These are phyloP conservation scores for Phaeosphaeriaceae sp. DNA, from an alignment of 2,329 filamentous ascomycete species.

Conservation along the genomic window DNA sequence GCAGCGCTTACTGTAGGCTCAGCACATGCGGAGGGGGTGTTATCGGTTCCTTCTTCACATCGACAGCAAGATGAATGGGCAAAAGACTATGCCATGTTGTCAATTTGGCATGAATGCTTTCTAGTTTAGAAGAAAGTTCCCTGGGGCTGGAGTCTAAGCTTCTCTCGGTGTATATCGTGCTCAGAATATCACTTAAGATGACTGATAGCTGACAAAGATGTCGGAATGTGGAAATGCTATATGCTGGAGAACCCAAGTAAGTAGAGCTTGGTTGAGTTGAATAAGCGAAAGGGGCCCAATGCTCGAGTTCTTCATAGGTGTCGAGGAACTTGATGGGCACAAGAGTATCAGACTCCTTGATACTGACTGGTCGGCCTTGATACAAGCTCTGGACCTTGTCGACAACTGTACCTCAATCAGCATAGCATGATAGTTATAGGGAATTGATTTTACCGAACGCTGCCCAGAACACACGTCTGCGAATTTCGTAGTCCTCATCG, in stretches of 20 bases:
- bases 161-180: slow-evolving; percentile 50
- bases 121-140: slow-evolving; percentile 47
- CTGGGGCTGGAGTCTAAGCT: slow-evolving; percentile 37
- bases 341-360: slow-evolving; percentile 55
- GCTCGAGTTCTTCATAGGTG: slow-evolving; percentile 60
- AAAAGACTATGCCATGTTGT: slow-evolving; percentile 52
- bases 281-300: slow-evolving; percentile 57
- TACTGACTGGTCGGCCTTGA: slow-evolving; percentile 58
- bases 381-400: slow-evolving; percentile 64
- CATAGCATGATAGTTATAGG: not conserved
- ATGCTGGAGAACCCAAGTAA: slow-evolving; percentile 47
- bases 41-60: slow-evolving; percentile 32
- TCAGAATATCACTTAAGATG: slow-evolving; percentile 52
- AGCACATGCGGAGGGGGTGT: slow-evolving; percentile 47
- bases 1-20: slow-evolving; percentile 29
- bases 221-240: slow-evolving; percentile 54
- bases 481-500: slow-evolving; percentile 56
- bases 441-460: slow-evolving; percentile 44
- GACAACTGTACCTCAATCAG: slow-evolving; percentile 29
- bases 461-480: slow-evolving; percentile 55
- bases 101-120: slow-evolving; percentile 51
- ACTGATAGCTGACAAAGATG: slow-evolving; percentile 54
- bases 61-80: slow-evolving; percentile 53
- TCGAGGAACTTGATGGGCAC: slow-evolving; percentile 59
- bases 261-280: slow-evolving; percentile 28